These are phyloP conservation scores for Penicillium palitans DNA, from an alignment of 2,329 filamentous ascomycete genomes.

Conservation along the genomic window DNA sequence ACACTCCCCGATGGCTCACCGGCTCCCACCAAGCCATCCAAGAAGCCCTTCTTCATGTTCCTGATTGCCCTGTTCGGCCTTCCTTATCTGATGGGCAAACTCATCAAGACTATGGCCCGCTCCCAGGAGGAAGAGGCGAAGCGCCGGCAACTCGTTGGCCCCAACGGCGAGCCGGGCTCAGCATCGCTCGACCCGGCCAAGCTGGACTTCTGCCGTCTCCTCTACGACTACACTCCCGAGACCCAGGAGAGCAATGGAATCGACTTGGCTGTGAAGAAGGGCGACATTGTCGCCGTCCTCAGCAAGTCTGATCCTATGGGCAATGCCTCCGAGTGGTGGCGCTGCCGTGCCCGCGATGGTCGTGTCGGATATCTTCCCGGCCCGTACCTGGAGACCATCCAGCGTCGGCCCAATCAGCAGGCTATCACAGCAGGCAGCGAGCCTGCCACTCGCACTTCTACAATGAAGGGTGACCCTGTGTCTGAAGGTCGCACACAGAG, in stretches of 20 bases:
- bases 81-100: constrained; percentile 94
- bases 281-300: constrained; percentile 90
- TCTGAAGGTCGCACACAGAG: constrained; percentile 34
- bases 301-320: constrained; percentile 90
- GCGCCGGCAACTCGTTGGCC: constrained; percentile 53
- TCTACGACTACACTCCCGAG: constrained; percentile 92
- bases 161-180: constrained; percentile 48
- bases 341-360: constrained; percentile 85
- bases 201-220: constrained; percentile 91
- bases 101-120: constrained; percentile 80
- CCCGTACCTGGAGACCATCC: constrained; percentile 80
- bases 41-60: constrained; percentile 96
- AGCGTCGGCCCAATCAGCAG: constrained; percentile 52
- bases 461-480: constrained; percentile 46
- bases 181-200: constrained; percentile 76
- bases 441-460: constrained; percentile 54
- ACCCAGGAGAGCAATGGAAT: constrained; percentile 64
- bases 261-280: constrained; percentile 89
- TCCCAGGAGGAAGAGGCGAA: constrained; percentile 75
- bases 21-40: constrained; percentile 71
- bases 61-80: constrained; percentile 90
- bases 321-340: constrained; percentile 95
- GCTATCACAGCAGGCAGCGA: constrained; percentile 44
- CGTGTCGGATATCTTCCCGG: constrained; percentile 88
- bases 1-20: constrained; percentile 66